phyloP scores from a whole-genome alignment of 768 basidiomycete species.

The Pholiota microspora region DNA sequence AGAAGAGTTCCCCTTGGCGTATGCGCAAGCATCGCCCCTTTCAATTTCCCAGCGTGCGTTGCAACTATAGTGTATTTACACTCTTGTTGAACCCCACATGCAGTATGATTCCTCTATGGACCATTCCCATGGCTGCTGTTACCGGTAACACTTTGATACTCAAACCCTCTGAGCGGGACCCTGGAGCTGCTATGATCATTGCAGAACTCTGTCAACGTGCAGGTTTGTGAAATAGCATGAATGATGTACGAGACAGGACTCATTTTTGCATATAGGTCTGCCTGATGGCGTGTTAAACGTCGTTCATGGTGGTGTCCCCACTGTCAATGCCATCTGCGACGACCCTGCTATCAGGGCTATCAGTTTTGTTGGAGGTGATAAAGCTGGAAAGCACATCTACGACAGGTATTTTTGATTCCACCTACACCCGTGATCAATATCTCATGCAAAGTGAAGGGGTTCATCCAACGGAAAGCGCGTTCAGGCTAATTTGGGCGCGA shows the following conservation, averaged over 20 bases:
- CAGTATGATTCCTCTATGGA: constrained; percentile 97
- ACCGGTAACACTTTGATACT: constrained; percentile 94
- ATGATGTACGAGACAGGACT: background rate
- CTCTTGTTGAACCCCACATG: background rate
- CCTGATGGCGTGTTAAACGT: constrained; percentile 90
- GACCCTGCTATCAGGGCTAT: constrained; percentile 90
- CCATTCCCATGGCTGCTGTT: constrained; percentile 83
- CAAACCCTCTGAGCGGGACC: constrained; percentile 96
- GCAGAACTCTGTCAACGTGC: constrained; percentile 91
- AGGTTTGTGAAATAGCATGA: constrained; percentile 34
- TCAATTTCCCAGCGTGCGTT: constrained; percentile 85
- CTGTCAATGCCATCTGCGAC: constrained; percentile 94
- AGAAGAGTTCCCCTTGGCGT: constrained; percentile 86
- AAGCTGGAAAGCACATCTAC: constrained; percentile 92
- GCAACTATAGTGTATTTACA: constrained; percentile 4
- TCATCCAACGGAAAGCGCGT: constrained; percentile 88
- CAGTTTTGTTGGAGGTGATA: constrained; percentile 94
- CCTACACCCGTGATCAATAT: background rate
- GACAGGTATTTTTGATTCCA: constrained; percentile 49
- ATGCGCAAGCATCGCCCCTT: constrained; percentile 82
- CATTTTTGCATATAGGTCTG: constrained; percentile 43
- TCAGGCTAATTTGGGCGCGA: constrained; percentile 86
- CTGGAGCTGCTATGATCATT: constrained; percentile 97
- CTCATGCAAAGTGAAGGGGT: constrained; percentile 45
- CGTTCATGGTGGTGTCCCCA: constrained; percentile 86